phyloP scores from a whole-genome alignment of 1,284 basidiomycete species.

The Chalciporus sp. region DNA sequence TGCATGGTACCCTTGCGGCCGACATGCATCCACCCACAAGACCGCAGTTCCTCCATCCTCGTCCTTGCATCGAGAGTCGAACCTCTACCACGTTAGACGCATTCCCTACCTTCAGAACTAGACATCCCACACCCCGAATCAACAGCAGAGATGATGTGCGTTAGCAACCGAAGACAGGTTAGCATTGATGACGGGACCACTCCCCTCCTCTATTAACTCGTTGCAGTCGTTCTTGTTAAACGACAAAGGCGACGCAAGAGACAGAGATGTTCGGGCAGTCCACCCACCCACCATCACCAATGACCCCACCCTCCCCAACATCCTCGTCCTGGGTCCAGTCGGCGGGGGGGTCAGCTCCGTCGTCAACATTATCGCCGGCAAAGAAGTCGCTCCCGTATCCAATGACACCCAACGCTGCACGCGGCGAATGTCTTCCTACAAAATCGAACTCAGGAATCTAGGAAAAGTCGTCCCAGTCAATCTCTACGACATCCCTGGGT shows the following conservation, averaged over 20 bases:
- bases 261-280: not conserved
- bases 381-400: slow-evolving; percentile 20
- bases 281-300: not conserved
- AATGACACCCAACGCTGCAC: slow-evolving; percentile 21
- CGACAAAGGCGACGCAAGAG: not conserved
- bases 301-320: slow-evolving; percentile 16
- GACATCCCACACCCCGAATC: not conserved
- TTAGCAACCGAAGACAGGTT: slow-evolving; percentile 15
- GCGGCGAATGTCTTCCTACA: slow-evolving; percentile 16
- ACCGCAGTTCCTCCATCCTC: no score
- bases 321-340: slow-evolving; percentile 26
- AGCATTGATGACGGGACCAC: slow-evolving; percentile 2
- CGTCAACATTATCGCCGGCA: slow-evolving; percentile 29
- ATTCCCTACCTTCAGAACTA: not conserved
- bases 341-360: slow-evolving; percentile 29
- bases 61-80: no score
- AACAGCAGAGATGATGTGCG: slow-evolving; percentile 15
- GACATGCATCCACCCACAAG: not conserved
- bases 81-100: not conserved
- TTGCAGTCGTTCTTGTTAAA: slow-evolving; percentile 12
- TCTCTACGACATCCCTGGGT: slow-evolving; percentile 28
- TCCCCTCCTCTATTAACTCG: slow-evolving; percentile 1
- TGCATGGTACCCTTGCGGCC: slow-evolving; percentile 15
- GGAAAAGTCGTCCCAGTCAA: slow-evolving; percentile 15
- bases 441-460: slow-evolving; percentile 15